These are phyloP conservation scores for Pythium dissimile DNA, from an alignment of 352 stramenopile species.

Conservation along the genomic window DNA sequence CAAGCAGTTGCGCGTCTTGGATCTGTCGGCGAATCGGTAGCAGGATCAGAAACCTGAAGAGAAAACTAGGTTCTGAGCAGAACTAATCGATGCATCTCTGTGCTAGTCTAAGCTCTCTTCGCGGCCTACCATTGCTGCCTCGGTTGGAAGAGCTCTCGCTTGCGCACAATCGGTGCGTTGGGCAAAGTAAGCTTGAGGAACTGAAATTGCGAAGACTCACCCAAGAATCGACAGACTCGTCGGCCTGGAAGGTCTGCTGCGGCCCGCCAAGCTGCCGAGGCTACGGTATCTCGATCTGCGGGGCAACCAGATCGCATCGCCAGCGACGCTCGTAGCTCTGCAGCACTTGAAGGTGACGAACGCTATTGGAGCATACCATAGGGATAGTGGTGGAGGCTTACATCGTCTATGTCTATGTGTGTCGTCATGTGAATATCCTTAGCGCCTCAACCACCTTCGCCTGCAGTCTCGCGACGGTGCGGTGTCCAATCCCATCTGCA, in stretches of 20 bases:
- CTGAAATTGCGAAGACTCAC: too few relatives aligned
- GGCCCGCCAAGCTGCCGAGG: slow-evolving; percentile 68
- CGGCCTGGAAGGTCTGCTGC: slow-evolving; percentile 46
- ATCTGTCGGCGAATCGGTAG: slow-evolving; percentile 79
- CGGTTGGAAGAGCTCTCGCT: slow-evolving; percentile 67
- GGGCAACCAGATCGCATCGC: slow-evolving; percentile 50
- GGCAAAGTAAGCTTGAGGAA: background rate
- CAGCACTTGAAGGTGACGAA: slow-evolving; percentile 50
- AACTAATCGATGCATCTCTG: too few relatives aligned
- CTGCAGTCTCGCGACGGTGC: slow-evolving; percentile 53
- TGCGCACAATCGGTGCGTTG: slow-evolving; percentile 59
- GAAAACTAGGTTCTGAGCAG: too few relatives aligned
- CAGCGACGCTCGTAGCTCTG: slow-evolving; percentile 34
- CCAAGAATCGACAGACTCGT: too few relatives aligned
- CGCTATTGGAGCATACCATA: too few relatives aligned
- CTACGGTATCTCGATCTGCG: slow-evolving; percentile 71
- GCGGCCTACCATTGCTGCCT: slow-evolving; percentile 61
- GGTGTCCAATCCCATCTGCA: slow-evolving; percentile 63
- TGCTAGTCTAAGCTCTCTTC: too few relatives aligned
- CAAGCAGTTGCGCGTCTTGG: slow-evolving; percentile 58
- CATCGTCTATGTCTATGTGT: background rate
- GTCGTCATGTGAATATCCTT: background rate
- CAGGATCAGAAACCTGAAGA: too few relatives aligned
- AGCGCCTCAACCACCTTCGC: slow-evolving; percentile 56
- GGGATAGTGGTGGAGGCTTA: background rate